phyloP scores from a whole-genome alignment of 1,284 basidiomycete genomes.

The Ustilago bromivora region DNA sequence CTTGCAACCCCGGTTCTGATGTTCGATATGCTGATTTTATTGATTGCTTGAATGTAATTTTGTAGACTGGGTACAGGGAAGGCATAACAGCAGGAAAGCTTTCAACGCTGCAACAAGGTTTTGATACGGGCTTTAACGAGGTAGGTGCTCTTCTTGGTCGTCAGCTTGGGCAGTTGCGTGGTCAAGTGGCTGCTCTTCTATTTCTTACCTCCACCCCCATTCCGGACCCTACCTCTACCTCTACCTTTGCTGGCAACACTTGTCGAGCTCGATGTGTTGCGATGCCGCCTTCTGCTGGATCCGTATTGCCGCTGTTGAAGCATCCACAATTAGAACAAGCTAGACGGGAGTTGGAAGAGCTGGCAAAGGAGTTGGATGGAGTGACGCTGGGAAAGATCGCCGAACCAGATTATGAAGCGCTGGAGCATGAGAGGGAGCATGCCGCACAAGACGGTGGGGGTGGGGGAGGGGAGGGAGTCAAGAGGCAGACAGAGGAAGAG shows the following conservation, averaged over 20 bases:
- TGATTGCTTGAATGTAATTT: background rate
- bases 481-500: conserved; percentile 22
- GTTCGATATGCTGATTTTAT: background rate
- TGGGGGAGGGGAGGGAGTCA: background rate
- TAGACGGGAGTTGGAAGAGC: conserved; percentile 6
- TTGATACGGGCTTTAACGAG: conserved; percentile 80
- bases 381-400: conserved; percentile 30
- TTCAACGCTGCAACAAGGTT: conserved; percentile 80
- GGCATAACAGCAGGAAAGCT: conserved; percentile 88
- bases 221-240: background rate
- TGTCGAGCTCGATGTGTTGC: background rate
- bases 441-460: conserved; percentile 4
- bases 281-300: background rate
- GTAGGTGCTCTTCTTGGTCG: conserved; percentile 81
- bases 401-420: conserved; percentile 51
- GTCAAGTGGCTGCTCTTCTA: conserved; percentile 76
- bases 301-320: conserved; percentile 13
- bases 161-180: conserved; percentile 79
- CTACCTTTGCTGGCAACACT: background rate
- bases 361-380: conserved; percentile 26
- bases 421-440: conserved; percentile 56
- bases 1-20: background rate
- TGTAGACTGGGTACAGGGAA: conserved; percentile 84
- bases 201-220: conserved; percentile 17
- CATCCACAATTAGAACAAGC: conserved; percentile 20